Base-by-base conservation (phyloP, 176 grass and related monocot genomes). In the Paspalum vaginatum region DNA sequence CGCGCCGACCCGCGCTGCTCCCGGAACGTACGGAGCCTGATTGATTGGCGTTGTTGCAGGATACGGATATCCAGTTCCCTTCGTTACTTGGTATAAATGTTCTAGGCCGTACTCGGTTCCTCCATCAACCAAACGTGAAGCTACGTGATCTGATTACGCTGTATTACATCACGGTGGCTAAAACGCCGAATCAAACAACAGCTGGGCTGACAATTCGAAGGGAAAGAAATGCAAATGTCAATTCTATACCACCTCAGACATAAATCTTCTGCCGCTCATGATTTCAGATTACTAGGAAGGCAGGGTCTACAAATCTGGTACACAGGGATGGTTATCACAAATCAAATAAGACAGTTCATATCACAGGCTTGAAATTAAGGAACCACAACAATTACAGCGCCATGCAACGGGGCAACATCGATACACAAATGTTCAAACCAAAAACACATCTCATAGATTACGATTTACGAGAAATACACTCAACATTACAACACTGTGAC, bases 401-500 rank as follows among this genome's bases (percentile, higher is more conserved):
- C 16, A 73, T 54, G 64, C 77, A 44, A 12, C 47, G 15, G 18
- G 5, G 20, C 9, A 8, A 69, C 42, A 10, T 51, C 1, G 55
- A 58, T 58, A 24, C 2, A 15, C 15, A 11, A 20, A 62, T 61
- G 47, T 16, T 59, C 27, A 21, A 66, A 53, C 66, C 8, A 76
- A 18, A 38, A 47, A 79, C 27, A 81, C 11, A 48, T 85, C 26
- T 14, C 26, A 77, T 72, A 85, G 46, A 66, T 80, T 50, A 55
- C 75, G 32, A 17, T 25, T 60, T 60, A 26, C 10, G 38, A 72
- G 20, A 52, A 80, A 77, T 15, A 11, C 65, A 25, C 78, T 38
- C 81, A 58, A 1, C 56, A 49, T 67, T 78, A 78, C 73, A 86
- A 14, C 72, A 59, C 70, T 77, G 41, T 58, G n/a, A 72, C 82